Base-by-base conservation (phyloP, 164 flowering plant species). In the Amborella trichopoda region DNA sequence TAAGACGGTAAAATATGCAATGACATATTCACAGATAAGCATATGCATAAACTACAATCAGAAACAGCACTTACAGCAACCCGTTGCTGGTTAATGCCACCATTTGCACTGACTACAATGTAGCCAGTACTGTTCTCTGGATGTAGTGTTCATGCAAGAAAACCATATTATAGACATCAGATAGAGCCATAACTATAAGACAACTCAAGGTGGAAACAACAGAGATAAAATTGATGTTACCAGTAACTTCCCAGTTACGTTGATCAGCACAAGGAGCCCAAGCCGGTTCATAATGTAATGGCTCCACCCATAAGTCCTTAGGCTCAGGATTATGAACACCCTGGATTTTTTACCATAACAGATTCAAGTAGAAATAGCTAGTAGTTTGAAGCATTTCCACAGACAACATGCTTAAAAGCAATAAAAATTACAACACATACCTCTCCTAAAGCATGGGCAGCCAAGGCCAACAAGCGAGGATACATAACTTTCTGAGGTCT, bases 381-480 rank as follows among this genome's bases (percentile, higher is more conserved):
- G n/a, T n/a, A n/a, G n/a, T n/a, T n/a, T n/a, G n/a, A n/a, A n/a
- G n/a, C n/a, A n/a, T n/a, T n/a, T n/a, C n/a, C n/a, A n/a, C n/a
- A n/a, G n/a, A n/a, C n/a, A n/a, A n/a, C n/a, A n/a, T n/a, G n/a
- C n/a, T 14, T 37, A 20, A 5, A 37, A 37, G n/a, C 4, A 6
- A 37, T 1, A 37, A 14, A 14, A 14, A 14, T 46, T 34, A 1
- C 48, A 59, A 40, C 40, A 22, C 57, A 37, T 70, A 88, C 99
- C 89, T 93, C 89, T 18, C 94, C 96, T 63, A 93, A 68, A 36
- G 86, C 86, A 74, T 88, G 99, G n/a, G 95, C 88, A 58, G 99
- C 96, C 74, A 82, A 64, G 39, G 78, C 76, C 78, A 88, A 61
- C 73, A 93, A 61, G 68, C 95, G 74, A 22, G 65, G 71, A 64